phyloP scores from a whole-genome alignment of 495 filamentous ascomycete genomes.

The Podospora pseudoanserina region DNA sequence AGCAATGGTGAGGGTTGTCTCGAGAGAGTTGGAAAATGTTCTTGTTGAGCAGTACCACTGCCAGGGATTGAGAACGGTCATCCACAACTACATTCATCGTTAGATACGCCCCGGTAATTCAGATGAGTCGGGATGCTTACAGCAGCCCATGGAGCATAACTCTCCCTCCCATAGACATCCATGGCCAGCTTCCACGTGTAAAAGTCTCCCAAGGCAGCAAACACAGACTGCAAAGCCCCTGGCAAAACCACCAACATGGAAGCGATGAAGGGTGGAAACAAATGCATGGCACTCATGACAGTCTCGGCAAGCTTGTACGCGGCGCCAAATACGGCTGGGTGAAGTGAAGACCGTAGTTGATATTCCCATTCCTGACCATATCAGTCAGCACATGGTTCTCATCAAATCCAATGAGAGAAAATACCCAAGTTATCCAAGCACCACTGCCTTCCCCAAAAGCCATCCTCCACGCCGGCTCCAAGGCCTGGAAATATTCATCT shows the following conservation, averaged over 20 bases:
- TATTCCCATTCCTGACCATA: conserved; percentile 83
- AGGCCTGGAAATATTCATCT: conserved; percentile 96
- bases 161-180: conserved; percentile 64
- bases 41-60: conserved; percentile 94
- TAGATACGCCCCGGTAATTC: background rate
- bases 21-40: conserved; percentile 89
- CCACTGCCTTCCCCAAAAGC: conserved; percentile 74
- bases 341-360: conserved; percentile 86
- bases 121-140: conserved; percentile 36
- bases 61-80: conserved; percentile 84
- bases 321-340: conserved; percentile 77
- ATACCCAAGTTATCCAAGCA: conserved; percentile 95
- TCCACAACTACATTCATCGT: conserved; percentile 39
- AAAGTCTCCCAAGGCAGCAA: conserved; percentile 77
- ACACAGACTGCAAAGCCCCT: conserved; percentile 68
- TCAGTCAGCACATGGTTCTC: conserved; percentile 6
- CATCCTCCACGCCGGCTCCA: conserved; percentile 91
- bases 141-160: conserved; percentile 62
- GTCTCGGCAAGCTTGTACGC: conserved; percentile 63
- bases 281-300: conserved; percentile 48
- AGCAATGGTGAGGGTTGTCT: conserved; percentile 78
- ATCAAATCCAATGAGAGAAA: background rate
- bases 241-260: conserved; percentile 68
- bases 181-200: conserved; percentile 84
- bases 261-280: conserved; percentile 48